Percentiles rank a stretch among this genome's conserved stretches.
These are phyloP conservation scores for Avena sativa DNA, from an alignment of 176 grass and related monocot species.

Conservation along the genomic window DNA sequence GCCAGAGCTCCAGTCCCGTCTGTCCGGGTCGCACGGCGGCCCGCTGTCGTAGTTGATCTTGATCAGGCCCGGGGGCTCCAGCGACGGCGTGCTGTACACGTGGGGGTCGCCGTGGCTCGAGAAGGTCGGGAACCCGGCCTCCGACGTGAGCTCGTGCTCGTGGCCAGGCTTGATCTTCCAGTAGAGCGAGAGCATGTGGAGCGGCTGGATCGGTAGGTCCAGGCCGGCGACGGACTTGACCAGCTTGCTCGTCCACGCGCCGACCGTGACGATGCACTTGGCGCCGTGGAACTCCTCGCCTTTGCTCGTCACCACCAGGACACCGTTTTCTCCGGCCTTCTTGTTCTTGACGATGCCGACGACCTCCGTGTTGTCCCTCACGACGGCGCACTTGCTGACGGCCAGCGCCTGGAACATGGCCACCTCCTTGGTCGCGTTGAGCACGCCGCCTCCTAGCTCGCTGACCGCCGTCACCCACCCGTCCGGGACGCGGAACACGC, in stretches of 20 bases:
- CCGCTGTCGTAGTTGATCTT: slow-evolving; percentile 78
- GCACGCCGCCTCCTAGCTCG: background rate
- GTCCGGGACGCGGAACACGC: background rate
- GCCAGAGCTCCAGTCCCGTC: slow-evolving; percentile 46
- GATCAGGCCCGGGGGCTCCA: slow-evolving; percentile 76
- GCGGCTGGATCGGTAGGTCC: background rate
- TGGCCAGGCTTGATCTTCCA: slow-evolving; percentile 63
- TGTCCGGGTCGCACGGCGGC: slow-evolving; percentile 68
- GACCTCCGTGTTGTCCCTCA: background rate
- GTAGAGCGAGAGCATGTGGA: slow-evolving; percentile 36
- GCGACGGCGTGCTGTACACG: slow-evolving; percentile 70
- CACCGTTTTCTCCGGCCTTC: background rate
- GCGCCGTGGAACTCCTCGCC: slow-evolving; percentile 1
- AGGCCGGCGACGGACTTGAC: background rate
- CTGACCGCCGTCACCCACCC: background rate
- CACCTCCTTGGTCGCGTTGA: background rate
- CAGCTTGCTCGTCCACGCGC: slow-evolving; percentile 6
- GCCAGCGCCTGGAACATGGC: slow-evolving; percentile 15
- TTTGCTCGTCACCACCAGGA: background rate
- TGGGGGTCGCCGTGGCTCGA: slow-evolving; percentile 66
- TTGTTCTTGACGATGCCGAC: background rate
- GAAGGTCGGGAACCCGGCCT: slow-evolving; percentile 70
- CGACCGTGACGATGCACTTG: background rate
- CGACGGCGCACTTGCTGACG: background rate
- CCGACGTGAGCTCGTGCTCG: slow-evolving; percentile 41